Evolutionary conservation across 192 early-diverging fungal genomes (phyloP).

Genomic region (Dispira simplex): DNA sequence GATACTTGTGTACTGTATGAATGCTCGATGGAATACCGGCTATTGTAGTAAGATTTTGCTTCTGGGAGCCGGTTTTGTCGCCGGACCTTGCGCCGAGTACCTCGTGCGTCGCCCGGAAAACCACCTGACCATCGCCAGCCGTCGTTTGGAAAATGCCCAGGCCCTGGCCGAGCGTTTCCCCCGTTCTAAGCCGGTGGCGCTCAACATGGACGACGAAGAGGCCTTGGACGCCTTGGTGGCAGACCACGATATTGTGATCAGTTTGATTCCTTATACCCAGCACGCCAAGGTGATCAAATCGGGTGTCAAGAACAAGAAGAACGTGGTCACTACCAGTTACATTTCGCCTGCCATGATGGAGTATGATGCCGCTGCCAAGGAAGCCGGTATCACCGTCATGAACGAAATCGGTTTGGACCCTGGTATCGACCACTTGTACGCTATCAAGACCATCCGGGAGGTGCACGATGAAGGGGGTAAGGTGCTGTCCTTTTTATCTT

Average conservation of each 20-base stretch:
- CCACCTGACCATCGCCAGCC: slow-evolving; percentile 77
- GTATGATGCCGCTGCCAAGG: slow-evolving; percentile 69
- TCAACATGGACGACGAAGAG: not conserved
- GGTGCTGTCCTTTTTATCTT: slow-evolving; percentile 81
- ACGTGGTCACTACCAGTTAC: slow-evolving; percentile 95
- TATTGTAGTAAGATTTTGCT: slow-evolving; percentile 68
- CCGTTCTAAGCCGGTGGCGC: not conserved
- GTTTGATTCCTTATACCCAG: slow-evolving; percentile 54
- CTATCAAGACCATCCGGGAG: slow-evolving; percentile 81
- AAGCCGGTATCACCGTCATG: slow-evolving; percentile 77
- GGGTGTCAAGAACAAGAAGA: slow-evolving; percentile 67
- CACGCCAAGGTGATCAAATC: slow-evolving; percentile 49
- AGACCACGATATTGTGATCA: slow-evolving; percentile 67
- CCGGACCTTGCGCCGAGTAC: slow-evolving; percentile 87
- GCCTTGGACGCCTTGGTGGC: slow-evolving; percentile 34
- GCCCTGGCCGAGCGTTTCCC: slow-evolving; percentile 34
- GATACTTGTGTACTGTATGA: too few relatives aligned
- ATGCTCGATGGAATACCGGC: too few relatives aligned
- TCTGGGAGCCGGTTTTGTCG: slow-evolving; percentile 94
- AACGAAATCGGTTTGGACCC: slow-evolving; percentile 99
- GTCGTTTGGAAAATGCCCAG: slow-evolving; percentile 57
- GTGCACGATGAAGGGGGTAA: slow-evolving; percentile 69
- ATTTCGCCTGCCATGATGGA: slow-evolving; percentile 89
- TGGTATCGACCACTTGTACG: slow-evolving; percentile 92
- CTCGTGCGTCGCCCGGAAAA: slow-evolving; percentile 80